Conservation (phyloP, 2,329 filamentous ascomycete species). For the Thermomyces lanuginosus region DNA sequence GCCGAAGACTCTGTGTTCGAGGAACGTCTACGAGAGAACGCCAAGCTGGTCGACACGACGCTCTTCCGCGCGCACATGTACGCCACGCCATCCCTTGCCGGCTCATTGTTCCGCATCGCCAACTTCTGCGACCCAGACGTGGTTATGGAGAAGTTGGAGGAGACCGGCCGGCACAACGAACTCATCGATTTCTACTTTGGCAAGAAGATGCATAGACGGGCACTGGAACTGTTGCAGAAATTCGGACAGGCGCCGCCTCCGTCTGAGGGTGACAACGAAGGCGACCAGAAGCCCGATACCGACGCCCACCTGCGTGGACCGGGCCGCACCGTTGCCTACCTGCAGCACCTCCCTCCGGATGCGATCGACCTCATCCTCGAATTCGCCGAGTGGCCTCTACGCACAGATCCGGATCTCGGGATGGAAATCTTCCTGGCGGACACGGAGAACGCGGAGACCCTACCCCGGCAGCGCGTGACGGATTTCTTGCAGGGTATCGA, state of each 20-base stretch:
- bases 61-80: constrained; percentile 94
- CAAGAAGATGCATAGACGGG: constrained; percentile 80
- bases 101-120: constrained; percentile 80
- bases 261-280: constrained; percentile 9
- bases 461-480: constrained; percentile 62
- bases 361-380: constrained; percentile 83
- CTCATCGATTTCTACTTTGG: constrained; percentile 95
- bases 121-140: constrained; percentile 96
- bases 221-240: constrained; percentile 61
- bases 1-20: constrained; percentile 44
- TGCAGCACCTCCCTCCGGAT: constrained; percentile 76
- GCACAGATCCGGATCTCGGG: constrained; percentile 52
- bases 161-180: constrained; percentile 77
- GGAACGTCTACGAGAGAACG: constrained; percentile 55
- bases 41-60: constrained; percentile 78
- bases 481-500: constrained; percentile 58
- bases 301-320: constrained; percentile 55
- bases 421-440: constrained; percentile 92
- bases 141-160: constrained; percentile 80
- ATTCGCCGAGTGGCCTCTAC: constrained; percentile 76
- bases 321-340: constrained; percentile 66
- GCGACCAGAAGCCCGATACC: constrained; percentile 24
- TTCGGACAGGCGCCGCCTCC: constrained; percentile 44
- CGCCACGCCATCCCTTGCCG: constrained; percentile 65
- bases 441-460: constrained; percentile 80